A percentile compares a stretch with the other conserved stretches of the same genome.
phyloP scores from a whole-genome alignment of 129 eudicot genomes.

The Flaveria robusta region DNA sequence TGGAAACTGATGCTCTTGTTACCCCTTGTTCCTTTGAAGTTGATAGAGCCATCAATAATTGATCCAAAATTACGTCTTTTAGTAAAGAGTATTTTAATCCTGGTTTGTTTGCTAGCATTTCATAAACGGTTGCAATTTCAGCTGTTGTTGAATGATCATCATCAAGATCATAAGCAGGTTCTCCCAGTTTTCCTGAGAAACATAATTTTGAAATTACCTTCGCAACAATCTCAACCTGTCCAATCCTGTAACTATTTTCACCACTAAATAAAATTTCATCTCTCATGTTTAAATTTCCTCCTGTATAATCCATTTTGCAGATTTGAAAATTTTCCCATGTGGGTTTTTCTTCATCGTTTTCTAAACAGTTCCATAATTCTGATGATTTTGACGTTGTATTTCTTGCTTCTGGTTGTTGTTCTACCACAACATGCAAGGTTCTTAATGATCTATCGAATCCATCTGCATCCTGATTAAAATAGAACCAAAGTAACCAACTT shows the following conservation, averaged over 20 bases:
- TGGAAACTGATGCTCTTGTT: constrained; percentile 65
- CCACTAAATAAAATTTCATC: constrained; percentile 26
- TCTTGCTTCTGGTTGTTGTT: constrained; percentile 36
- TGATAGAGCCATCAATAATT: constrained; percentile 65
- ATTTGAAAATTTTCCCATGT: constrained; percentile 29
- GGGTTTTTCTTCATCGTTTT: constrained; percentile 34
- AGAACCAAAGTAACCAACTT: background rate
- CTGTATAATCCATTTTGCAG: background rate
- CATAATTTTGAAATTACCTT: constrained; percentile 71
- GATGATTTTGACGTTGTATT: constrained; percentile 28
- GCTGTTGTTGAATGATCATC: constrained; percentile 42
- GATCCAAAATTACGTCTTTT: constrained; percentile 71
- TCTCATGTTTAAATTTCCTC: constrained; percentile 23
- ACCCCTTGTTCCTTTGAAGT: constrained; percentile 70
- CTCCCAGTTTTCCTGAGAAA: constrained; percentile 57
- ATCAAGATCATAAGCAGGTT: background rate
- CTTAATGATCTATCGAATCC: constrained; percentile 36
- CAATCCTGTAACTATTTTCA: constrained; percentile 44
- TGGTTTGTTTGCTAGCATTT: constrained; percentile 53
- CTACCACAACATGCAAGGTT: constrained; percentile 27
- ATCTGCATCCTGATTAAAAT: constrained; percentile 45
- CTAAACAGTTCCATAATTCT: constrained; percentile 40
- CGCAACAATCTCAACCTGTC: constrained; percentile 58
- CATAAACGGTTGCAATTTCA: constrained; percentile 64
- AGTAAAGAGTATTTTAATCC: constrained; percentile 68